Conservation (phyloP, 169 alveolate genomes). For the Perkinsus chesapeaki region DNA sequence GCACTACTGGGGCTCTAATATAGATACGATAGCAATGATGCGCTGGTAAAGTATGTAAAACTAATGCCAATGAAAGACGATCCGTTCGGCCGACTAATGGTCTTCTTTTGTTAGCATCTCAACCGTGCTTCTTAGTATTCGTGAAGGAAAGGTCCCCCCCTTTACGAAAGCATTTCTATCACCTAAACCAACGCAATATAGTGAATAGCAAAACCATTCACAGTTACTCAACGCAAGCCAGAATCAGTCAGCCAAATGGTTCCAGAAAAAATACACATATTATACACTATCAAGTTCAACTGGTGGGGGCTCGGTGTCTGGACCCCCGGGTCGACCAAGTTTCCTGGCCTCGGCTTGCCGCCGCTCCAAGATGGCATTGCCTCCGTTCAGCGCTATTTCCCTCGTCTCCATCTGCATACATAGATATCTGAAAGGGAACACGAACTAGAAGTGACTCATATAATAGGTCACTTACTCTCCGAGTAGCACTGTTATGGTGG, state of each 20-base stretch:
- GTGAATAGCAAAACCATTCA: too few species aligned
- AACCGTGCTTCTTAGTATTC: too few species aligned
- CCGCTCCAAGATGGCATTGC: not conserved
- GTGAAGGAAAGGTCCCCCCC: too few species aligned
- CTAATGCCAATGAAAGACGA: too few species aligned
- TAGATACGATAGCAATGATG: too few species aligned
- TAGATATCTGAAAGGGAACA: not conserved
- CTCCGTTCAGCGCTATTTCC: not conserved
- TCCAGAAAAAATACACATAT: not conserved
- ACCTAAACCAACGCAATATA: too few species aligned
- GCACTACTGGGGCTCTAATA: too few species aligned
- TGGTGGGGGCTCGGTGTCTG: not conserved
- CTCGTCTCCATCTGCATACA: not conserved
- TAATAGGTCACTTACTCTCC: not conserved
- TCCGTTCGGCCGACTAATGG: too few species aligned
- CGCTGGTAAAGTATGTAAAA: too few species aligned
- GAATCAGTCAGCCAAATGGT: not conserved
- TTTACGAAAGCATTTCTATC: too few species aligned
- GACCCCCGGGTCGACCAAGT: not conserved
- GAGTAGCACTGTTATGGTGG: not conserved
- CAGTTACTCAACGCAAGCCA: not conserved
- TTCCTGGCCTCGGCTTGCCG: not conserved
- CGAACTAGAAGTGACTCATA: not conserved
- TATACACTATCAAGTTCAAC: not conserved
- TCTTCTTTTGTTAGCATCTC: too few species aligned